Evolutionary conservation across 1,284 basidiomycete species (phyloP).

Genomic region (Trichosporon faecale): DNA sequence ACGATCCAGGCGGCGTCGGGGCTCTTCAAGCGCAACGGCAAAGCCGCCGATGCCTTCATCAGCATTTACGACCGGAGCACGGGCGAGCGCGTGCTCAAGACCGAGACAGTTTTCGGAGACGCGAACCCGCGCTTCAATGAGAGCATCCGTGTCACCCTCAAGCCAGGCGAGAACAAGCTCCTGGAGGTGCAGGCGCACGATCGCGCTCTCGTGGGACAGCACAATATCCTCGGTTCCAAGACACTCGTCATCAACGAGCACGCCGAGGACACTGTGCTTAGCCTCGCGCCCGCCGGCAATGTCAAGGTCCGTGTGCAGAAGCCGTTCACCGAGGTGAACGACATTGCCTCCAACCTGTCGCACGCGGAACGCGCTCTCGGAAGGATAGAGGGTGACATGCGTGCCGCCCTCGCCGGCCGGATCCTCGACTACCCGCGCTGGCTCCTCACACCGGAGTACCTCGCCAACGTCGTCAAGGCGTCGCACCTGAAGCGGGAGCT

Average conservation of each 20-base stretch:
- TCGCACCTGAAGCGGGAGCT: constrained; percentile 42
- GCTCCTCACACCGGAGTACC: constrained; percentile 30
- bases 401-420: constrained; percentile 41
- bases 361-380: constrained; percentile 37
- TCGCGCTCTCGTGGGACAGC: constrained; percentile 50
- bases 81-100: constrained; percentile 46
- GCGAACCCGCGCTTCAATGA: constrained; percentile 49
- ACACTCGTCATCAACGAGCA: constrained; percentile 30
- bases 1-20: constrained; percentile 44
- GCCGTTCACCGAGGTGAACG: constrained; percentile 41
- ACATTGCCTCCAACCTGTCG: constrained; percentile 45
- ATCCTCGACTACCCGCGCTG: constrained; percentile 43
- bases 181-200: constrained; percentile 46
- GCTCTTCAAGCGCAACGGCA: constrained; percentile 36
- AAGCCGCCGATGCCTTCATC: constrained; percentile 48
- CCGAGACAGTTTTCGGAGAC: constrained; percentile 44
- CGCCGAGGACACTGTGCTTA: constrained; percentile 42
- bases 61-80: constrained; percentile 36
- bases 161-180: constrained; percentile 25
- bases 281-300: constrained; percentile 43
- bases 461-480: constrained; percentile 34
- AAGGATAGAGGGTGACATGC: constrained; percentile 44
- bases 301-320: constrained; percentile 48
- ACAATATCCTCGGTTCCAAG: constrained; percentile 42
- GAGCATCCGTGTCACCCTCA: constrained; percentile 15